These are phyloP conservation scores for Poa annua DNA, from an alignment of 176 grass and related monocot genomes.

Conservation along the genomic window DNA sequence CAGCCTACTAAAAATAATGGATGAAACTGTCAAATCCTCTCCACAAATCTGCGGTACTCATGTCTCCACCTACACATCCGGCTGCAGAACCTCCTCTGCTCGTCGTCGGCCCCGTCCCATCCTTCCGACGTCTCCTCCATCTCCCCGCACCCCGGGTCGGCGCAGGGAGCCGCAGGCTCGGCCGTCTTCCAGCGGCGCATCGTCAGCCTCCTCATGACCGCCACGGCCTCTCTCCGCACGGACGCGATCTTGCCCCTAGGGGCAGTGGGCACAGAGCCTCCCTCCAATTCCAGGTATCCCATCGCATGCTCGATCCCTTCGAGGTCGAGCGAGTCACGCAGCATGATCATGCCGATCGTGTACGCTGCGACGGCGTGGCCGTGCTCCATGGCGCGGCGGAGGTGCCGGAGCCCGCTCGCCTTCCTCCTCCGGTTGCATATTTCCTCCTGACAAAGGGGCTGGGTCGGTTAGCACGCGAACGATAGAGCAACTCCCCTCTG, in stretches of 20 bases:
- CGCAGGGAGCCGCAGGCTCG: conserved; percentile 2
- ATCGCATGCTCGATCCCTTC: not conserved
- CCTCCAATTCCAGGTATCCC: not conserved
- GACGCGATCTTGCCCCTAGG: not conserved
- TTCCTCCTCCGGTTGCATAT: conserved; percentile 45
- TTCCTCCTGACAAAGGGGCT: conserved; percentile 35
- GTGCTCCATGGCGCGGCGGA: conserved; percentile 37
- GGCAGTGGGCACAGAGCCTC: not conserved
- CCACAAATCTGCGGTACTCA: conserved; percentile 43
- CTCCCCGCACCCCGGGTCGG: conserved; percentile 39
- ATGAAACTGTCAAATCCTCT: conserved; percentile 26
- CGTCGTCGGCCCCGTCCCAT: conserved; percentile 34
- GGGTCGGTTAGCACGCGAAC: not conserved
- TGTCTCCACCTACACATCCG: conserved; percentile 43
- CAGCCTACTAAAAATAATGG: not conserved
- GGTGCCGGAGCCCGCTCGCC: conserved; percentile 31
- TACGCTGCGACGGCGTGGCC: conserved; percentile 35
- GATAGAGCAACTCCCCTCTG: not conserved
- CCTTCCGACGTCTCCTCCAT: not conserved
- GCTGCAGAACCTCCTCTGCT: conserved; percentile 50
- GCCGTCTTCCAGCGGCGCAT: conserved; percentile 38
- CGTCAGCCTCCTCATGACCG: conserved; percentile 38
- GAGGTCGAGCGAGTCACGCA: conserved; percentile 2
- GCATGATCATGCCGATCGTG: conserved; percentile 41
- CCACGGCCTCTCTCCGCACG: conserved; percentile 37